phyloP scores from a whole-genome alignment of 2,329 filamentous ascomycete species.

The Trichoderma arundinaceum region DNA sequence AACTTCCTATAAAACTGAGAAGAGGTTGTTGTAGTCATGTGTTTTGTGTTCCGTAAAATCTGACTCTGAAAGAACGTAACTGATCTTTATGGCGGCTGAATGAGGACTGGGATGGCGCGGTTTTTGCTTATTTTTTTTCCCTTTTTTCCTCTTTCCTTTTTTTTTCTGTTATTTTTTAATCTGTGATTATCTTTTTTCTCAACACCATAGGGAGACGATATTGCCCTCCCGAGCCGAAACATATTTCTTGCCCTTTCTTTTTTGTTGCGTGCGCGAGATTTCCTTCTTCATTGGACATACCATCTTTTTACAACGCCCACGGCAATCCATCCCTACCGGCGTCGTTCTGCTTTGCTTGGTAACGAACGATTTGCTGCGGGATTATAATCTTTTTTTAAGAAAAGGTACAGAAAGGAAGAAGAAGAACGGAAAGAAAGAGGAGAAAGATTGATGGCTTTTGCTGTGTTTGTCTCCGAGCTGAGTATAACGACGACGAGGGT shows the following conservation, averaged over 20 bases:
- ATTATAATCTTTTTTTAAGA: slow-evolving; percentile 1
- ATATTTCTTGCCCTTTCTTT: slow-evolving; percentile 10
- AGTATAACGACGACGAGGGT: slow-evolving; percentile 8
- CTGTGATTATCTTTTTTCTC: slow-evolving; percentile 27
- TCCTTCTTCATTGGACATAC: slow-evolving; percentile 28
- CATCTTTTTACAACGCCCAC: background rate
- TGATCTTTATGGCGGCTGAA: slow-evolving; percentile 30
- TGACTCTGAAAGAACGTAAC: slow-evolving; percentile 25
- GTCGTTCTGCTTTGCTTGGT: background rate
- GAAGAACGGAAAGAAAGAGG: background rate
- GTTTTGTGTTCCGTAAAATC: slow-evolving; percentile 29
- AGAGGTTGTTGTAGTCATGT: slow-evolving; percentile 6
- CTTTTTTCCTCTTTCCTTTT: slow-evolving; percentile 13
- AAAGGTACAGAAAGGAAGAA: background rate
- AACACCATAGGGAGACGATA: slow-evolving; percentile 17
- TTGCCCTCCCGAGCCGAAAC: slow-evolving; percentile 14
- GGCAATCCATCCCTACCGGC: background rate
- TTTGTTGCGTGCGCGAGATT: slow-evolving; percentile 17
- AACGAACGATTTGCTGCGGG: background rate
- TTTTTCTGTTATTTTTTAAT: slow-evolving; percentile 25
- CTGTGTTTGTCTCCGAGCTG: background rate
- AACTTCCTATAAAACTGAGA: slow-evolving; percentile 51
- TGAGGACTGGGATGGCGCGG: slow-evolving; percentile 31
- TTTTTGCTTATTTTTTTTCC: slow-evolving; percentile 22
- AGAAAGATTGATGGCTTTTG: slow-evolving; percentile 19